Percentiles rank a stretch among this genome's conserved stretches.
These are phyloP conservation scores for Sporisorium exsertum DNA, from an alignment of 1,284 basidiomycete genomes.

Conservation along the genomic window DNA sequence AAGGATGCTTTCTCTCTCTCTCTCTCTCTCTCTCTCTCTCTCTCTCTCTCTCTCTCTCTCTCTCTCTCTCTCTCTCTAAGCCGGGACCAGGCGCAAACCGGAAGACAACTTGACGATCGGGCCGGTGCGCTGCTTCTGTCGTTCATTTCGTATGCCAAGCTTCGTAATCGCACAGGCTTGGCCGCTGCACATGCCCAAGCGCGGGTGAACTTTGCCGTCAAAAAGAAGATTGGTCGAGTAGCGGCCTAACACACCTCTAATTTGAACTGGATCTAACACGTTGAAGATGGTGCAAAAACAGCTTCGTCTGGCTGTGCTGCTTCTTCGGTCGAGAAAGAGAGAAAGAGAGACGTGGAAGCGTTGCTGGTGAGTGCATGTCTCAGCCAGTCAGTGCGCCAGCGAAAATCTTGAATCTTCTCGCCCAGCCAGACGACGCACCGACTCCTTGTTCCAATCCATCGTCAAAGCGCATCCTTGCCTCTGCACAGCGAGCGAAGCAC, in stretches of 20 bases:
- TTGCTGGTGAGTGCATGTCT: not conserved
- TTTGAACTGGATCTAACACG: not conserved
- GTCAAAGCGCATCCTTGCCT: not conserved
- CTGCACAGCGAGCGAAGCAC: not conserved
- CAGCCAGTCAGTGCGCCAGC: not conserved
- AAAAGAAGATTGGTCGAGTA: too few relatives aligned
- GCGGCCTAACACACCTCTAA: not conserved
- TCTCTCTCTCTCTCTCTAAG: not conserved
- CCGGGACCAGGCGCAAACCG: not conserved
- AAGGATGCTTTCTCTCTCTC: too few relatives aligned
- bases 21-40: too few relatives aligned
- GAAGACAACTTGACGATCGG: not conserved
- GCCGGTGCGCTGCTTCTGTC: too few relatives aligned
- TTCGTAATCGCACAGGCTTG: constrained; percentile 5
- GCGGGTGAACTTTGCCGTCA: too few relatives aligned
- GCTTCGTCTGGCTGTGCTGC: not conserved
- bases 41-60: too few relatives aligned
- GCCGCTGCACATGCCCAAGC: not conserved
- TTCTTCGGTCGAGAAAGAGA: not conserved
- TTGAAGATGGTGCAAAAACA: not conserved
- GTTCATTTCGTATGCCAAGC: too few relatives aligned
- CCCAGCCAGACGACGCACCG: not conserved
- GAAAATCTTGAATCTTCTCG: not conserved
- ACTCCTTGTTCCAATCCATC: not conserved
- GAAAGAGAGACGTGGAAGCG: constrained; percentile 4